Evolutionary conservation across 331 rosid species (phyloP).

Genomic region (Arachis monticola): DNA sequence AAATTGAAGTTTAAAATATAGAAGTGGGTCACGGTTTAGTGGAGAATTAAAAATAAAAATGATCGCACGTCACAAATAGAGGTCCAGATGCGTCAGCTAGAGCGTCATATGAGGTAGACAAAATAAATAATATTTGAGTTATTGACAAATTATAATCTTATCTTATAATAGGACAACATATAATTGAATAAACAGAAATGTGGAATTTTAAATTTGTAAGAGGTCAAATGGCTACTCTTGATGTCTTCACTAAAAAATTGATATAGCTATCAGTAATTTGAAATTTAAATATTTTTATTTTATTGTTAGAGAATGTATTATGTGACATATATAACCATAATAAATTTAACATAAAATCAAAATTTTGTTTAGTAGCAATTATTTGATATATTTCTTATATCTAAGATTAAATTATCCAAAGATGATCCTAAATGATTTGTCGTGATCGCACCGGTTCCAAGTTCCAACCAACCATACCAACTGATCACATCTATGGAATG

Average conservation of each 20-base stretch:
- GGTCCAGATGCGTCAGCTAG: slow-evolving; percentile 19
- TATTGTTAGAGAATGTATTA: not conserved
- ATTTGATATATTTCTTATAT: too few species aligned
- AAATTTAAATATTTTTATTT: not conserved
- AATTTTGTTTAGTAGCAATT: not conserved
- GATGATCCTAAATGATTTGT: not conserved
- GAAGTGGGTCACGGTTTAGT: too few species aligned
- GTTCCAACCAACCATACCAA: too few species aligned
- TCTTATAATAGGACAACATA: not conserved
- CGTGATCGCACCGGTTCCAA: not conserved
- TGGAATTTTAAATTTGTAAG: not conserved
- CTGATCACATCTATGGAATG: too few species aligned
- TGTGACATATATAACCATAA: not conserved
- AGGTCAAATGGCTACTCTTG: not conserved
- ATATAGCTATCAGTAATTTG: not conserved
- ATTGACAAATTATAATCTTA: not conserved
- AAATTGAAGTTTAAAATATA: not conserved
- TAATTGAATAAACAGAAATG: not conserved
- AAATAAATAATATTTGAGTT: not conserved
- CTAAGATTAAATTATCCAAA: not conserved
- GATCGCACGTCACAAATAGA: slow-evolving; percentile 17
- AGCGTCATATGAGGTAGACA: slow-evolving; percentile 24
- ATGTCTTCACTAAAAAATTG: not conserved
- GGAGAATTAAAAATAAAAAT: too few species aligned
- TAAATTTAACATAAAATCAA: not conserved